Evolutionary conservation across 495 filamentous ascomycete genomes (phyloP), one percentile per base, ranked within the genome.

Genomic region (Penicillium verhagenii): DNA sequence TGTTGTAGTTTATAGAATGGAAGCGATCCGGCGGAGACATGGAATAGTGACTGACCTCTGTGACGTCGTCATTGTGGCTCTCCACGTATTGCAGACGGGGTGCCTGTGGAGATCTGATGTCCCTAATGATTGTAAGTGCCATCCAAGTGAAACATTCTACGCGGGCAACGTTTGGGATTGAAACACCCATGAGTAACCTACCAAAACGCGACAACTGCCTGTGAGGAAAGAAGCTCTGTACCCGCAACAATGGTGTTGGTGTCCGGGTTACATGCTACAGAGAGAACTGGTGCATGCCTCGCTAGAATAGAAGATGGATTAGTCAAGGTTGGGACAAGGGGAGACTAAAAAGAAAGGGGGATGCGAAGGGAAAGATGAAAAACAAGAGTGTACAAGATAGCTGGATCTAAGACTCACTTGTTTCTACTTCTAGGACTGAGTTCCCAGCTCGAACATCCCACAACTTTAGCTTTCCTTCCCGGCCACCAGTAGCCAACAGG

Each of bases 21-120:
- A 31, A 4, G 8, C 13, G 25, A 9, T 47, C 2, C 25, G 3
- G 21, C 25, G 3, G 21, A 24, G 9, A 18, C 26, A 42, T 1
- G 0, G 13, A 9, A 14, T 44, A 14, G 8, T 39, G 58, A 50
- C 63, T 56, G 47, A 90, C 86, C 74, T 90, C 86, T 20, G 93
- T 96, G 45, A 97, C 80, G 67, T 96, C 91, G 70, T 97, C 93
- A 51, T 87, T 93, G 69, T 97, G 93, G 46, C 89, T 88, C 62
- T 97, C 93, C 28, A 85, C 77, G 63, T 93, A 94, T 62, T 87
- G 76, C 23, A 81, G 74, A 43, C 76, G 71, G 8, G 81, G 79
- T 23, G 72, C 60, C 38, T 68, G 54, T 0, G 81, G 70, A 47
- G 81, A 83, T 64, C 90, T 80, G 48, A 82, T 75, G 67, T 92